Evolutionary conservation across 2,329 filamentous ascomycete genomes (phyloP).

Genomic region (Cryoendolithus antarcticus): DNA sequence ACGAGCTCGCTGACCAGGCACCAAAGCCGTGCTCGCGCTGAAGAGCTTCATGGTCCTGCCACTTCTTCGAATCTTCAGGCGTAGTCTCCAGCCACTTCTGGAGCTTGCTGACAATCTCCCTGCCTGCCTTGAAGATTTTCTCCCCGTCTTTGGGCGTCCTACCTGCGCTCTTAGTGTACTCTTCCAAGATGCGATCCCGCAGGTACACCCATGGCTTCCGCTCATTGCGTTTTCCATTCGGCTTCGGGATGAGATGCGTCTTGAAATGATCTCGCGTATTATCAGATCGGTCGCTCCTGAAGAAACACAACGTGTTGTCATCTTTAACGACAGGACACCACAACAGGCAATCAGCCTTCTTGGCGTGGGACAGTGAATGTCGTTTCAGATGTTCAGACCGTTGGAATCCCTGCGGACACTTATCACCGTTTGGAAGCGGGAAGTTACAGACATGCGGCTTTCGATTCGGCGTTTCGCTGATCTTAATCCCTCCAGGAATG

Average conservation of each 20-base stretch:
- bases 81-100: slow-evolving; percentile 7
- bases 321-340: slow-evolving; percentile 11
- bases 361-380: slow-evolving; percentile 12
- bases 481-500: background rate
- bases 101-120: slow-evolving; percentile 12
- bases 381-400: slow-evolving; percentile 23
- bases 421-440: slow-evolving; percentile 5
- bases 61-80: background rate
- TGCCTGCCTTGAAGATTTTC: slow-evolving; percentile 2
- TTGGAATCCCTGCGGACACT: slow-evolving; percentile 14
- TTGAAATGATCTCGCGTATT: slow-evolving; percentile 22
- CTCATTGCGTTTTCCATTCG: slow-evolving; percentile 17
- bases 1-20: background rate
- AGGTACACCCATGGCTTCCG: slow-evolving; percentile 9
- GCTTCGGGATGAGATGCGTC: slow-evolving; percentile 13
- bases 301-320: too few relatives aligned
- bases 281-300: slow-evolving; percentile 16
- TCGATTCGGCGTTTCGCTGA: background rate
- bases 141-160: too few relatives aligned
- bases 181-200: slow-evolving; percentile 3
- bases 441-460: slow-evolving; percentile 13
- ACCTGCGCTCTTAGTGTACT: slow-evolving; percentile 1
- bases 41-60: background rate
- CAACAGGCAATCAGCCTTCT: slow-evolving; percentile 13
- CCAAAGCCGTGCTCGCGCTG: slow-evolving; percentile 1